phyloP scores from a whole-genome alignment of 2,329 filamentous ascomycete species.

The Leptodontidium sp. region DNA sequence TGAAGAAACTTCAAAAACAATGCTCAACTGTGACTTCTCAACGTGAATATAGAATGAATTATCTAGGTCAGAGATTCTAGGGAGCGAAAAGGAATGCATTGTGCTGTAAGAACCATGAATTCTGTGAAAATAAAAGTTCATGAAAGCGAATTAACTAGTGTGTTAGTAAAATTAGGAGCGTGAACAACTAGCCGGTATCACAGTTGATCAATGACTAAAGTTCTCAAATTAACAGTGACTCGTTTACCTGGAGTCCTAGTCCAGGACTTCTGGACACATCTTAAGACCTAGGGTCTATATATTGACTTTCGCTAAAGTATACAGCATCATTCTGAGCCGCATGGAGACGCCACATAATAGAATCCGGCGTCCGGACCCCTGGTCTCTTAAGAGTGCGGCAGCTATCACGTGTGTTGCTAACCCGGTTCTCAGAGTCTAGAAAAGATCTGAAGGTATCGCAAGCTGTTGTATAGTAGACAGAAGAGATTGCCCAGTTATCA shows the following conservation, averaged over 20 bases:
- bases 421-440: slow-evolving; percentile 6
- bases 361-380: slow-evolving; percentile 2
- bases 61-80: not conserved
- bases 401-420: slow-evolving; percentile 3
- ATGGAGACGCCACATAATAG: not conserved
- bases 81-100: not conserved
- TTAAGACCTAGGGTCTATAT: slow-evolving; percentile 6
- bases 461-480: not conserved
- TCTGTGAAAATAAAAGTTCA: not conserved
- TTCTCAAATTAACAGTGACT: no score
- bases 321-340: slow-evolving; percentile 4
- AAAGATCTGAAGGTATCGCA: slow-evolving; percentile 9
- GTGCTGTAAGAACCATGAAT: not conserved
- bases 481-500: not conserved
- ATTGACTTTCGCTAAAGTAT: slow-evolving; percentile 11
- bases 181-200: not conserved
- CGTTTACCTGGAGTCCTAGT: not conserved
- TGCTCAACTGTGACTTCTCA: not conserved
- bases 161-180: slow-evolving; percentile 1
- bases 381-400: slow-evolving; percentile 1
- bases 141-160: not conserved
- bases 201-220: no score
- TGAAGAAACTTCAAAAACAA: not conserved
- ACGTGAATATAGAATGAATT: not conserved
- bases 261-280: not conserved